Base-by-base conservation (phyloP, 495 filamentous ascomycete species). In the Hyaloscypha hepaticicola region DNA sequence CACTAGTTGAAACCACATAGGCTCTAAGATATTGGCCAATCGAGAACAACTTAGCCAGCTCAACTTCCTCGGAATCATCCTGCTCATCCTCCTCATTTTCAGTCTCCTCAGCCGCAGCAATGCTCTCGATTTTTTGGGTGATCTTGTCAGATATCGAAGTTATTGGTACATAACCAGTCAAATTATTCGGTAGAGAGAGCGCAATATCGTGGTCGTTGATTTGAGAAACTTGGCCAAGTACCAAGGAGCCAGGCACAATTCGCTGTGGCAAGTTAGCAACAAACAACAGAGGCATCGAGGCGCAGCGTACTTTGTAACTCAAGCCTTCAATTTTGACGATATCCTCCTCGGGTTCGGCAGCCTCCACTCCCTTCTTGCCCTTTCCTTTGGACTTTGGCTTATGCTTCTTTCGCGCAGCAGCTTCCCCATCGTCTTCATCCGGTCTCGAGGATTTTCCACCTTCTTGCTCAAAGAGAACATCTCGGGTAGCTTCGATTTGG, bases 381-480 rank as follows among this genome's bases (percentile, higher is more conserved):
- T 79, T 78, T 68, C 84, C 88, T 63, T 85, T 85, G 1, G 76
- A 70, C 48, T 78, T 85, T 59, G 70, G 79, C 76, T 73, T 85
- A 77, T 77, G 85, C 78, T 69, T 85, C 72, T 66, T 79, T 64
- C 52, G 82, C 80, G 71, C 66, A 71, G 77, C 68, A 65, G 71
- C 22, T 73, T 79, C 77, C 74, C 82, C 70, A 21, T 66, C 69
- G 29, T 66, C 67, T 58, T n/a, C 38, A 0, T 45, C 55, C 28
- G 27, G 12, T 21, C 63, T 65, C 8, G 58, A 56, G n/a, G 57
- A 53, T 61, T 72, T 70, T 26, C 79, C 77, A 16, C 84, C 83
- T 62, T 87, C 83, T 69, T 96, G 87, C 77, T 98, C 95, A 72
- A 97, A 97, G 9, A 98, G 80, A 26, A 94, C 93, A 82, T 99